phyloP scores from a whole-genome alignment of 345 rosid genomes.

The Eucalyptus camaldulensis region DNA sequence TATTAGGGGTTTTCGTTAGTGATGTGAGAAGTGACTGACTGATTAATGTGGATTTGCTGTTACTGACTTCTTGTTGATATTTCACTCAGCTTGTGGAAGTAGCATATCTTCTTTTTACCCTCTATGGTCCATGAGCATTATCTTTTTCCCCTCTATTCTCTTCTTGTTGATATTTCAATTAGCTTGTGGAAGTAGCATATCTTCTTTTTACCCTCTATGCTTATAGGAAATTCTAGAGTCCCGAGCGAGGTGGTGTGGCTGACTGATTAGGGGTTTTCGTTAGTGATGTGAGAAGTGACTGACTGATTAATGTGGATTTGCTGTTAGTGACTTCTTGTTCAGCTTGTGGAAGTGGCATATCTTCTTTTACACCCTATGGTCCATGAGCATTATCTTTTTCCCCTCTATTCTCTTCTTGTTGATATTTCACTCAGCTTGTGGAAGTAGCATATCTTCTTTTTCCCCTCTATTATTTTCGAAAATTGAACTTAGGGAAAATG shows the following conservation, averaged over 20 bases:
- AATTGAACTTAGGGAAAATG: background rate
- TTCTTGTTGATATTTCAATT: background rate
- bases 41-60: background rate
- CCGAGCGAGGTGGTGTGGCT: no score
- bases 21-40: background rate
- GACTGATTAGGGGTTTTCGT: no score
- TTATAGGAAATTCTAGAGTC: no score
- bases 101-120: background rate
- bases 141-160: no score
- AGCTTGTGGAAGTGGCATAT: background rate
- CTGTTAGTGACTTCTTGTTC: background rate
- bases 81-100: background rate
- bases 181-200: background rate
- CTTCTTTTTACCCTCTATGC: no score
- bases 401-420: background rate
- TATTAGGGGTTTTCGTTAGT: background rate
- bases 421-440: background rate
- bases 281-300: background rate
- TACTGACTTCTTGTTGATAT: background rate
- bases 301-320: background rate
- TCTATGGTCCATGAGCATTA: no score
- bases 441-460: background rate
- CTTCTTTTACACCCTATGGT: no score
- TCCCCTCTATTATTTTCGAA: background rate
- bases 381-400: no score